Evolutionary conservation across 2,329 filamentous ascomycete genomes (phyloP), one percentile per base, ranked within the genome.

Genomic region (Aspergillus pseudoviridinutans): DNA sequence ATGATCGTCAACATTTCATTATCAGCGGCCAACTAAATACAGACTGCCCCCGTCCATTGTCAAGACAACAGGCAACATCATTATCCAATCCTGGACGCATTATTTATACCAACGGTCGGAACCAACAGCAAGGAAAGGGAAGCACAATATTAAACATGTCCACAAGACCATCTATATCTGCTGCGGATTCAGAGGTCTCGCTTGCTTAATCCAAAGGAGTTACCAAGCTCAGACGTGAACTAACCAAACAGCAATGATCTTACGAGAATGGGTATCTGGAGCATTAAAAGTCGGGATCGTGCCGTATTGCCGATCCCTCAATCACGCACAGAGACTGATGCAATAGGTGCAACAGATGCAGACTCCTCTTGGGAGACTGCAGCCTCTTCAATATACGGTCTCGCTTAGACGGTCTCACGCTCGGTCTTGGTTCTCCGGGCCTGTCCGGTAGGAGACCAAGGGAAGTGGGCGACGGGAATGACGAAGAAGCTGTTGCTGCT

Each of bases 401-500:
- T 3, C 12, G 44, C 54, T 67, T 71, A 77, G 22, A 68, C 74
- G 49, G 67, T 61, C 60, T 76, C 72, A 53, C 78, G 79, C 42
- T 80, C 78, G 55, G 75, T 77, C 80, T 88, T 80, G 55, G 63
- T 80, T 60, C 87, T 83, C 59, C 72, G 74, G 74, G 86, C 82
- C 61, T 83, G 84, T 54, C 85, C 89, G 78, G 88, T 89, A 68
- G 89, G 88, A 41, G 90, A 93, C 93, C 93, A 97, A 54, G 92
- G 93, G 82, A 97, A 95, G 82, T 96, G 92, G 68, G 89, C 87
- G 62, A 97, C 92, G 53, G 92, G 93, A 61, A 96, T 86, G 74
- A 94, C 82, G 82, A 96, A 94, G 86, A 96, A 96, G 80, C 91
- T 94, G 71, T 82, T 82, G 65, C 73, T 78, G 53, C 69, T 75